These are phyloP conservation scores for Fusarium veterinarium DNA, from an alignment of 2,329 filamentous ascomycete genomes.

Conservation along the genomic window DNA sequence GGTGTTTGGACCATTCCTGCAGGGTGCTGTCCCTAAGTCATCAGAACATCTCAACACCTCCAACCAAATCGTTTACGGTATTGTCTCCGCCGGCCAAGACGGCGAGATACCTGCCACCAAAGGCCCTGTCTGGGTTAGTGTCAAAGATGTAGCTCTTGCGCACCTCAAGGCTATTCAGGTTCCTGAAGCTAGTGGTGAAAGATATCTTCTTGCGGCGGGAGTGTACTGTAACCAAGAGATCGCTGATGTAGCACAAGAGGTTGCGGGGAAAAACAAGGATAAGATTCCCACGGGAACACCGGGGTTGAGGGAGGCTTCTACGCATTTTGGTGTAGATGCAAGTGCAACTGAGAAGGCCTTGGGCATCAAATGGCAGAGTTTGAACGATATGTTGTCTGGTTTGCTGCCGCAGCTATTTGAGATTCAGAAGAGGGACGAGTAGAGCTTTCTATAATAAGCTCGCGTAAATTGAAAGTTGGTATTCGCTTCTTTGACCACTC, in stretches of 20 bases:
- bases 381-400: not conserved
- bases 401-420: slow-evolving; percentile 1
- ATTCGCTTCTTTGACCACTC: not conserved
- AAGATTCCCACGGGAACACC: not conserved
- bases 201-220: slow-evolving; percentile 8
- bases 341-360: not conserved
- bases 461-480: too few species aligned
- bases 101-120: not conserved
- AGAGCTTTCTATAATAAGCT: not conserved
- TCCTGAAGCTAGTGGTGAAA: not conserved
- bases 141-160: slow-evolving; percentile 2
- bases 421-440: not conserved
- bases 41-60: slow-evolving; percentile 11
- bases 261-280: not conserved
- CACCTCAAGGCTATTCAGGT: slow-evolving; percentile 5
- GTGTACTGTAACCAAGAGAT: slow-evolving; percentile 12
- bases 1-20: slow-evolving; percentile 6
- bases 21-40: not conserved
- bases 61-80: not conserved
- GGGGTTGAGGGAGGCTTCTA: not conserved
- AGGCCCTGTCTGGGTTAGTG: slow-evolving; percentile 10
- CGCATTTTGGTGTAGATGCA: slow-evolving; percentile 6
- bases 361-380: not conserved
- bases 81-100: not conserved
- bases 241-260: not conserved